Base-by-base conservation (phyloP, 805 yeast genomes). In the Lipomyces orientalis region DNA sequence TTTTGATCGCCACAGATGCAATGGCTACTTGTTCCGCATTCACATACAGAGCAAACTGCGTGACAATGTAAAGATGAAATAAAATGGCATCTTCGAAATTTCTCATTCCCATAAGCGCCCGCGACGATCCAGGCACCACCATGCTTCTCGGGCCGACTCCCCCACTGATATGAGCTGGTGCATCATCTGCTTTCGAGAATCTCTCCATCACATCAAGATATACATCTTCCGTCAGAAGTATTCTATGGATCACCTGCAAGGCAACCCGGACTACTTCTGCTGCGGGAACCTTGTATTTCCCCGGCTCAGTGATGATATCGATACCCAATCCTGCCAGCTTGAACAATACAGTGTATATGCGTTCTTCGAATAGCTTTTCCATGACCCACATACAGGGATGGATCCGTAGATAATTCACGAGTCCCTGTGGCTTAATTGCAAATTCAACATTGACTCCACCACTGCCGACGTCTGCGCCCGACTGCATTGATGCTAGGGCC, bases 61-160 rank as follows among this genome's bases (percentile, higher is more conserved):
- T 90, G 29, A 93, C 83, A 9, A 90, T 79, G 0, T 92, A 85
- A n/a, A 93, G 78, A 68, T 90, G 85, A 76, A 88, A 87, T 31
- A 90, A 78, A 8, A 93, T 79, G 0, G 93, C 88, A 74, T 91
- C 96, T 73, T 83, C 87, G 71, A 90, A 90, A 2, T 90, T 84
- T 14, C 84, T 79, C 7, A 88, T 75, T 0, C 72, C 71, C 4
- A 64, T 52, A 12, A 62, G 54, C 7, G 64, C 58, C 91, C 93
- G 72, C 85, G 88, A 1, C 87, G 83, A 6, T 90, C 89, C 60
- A 52, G 71, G 52, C 16, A 57, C 64, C 54, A 55, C 34, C 60
- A 54, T 49, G 22, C 56, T 52, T 16, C 63, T 59, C 14, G 59
- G 12, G 0, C 39, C 33, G 37, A 51, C 59, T 51, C 54, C 54